Evolutionary conservation across 768 basidiomycete genomes (phyloP).

Genomic region (Leccinum ochraceum): DNA sequence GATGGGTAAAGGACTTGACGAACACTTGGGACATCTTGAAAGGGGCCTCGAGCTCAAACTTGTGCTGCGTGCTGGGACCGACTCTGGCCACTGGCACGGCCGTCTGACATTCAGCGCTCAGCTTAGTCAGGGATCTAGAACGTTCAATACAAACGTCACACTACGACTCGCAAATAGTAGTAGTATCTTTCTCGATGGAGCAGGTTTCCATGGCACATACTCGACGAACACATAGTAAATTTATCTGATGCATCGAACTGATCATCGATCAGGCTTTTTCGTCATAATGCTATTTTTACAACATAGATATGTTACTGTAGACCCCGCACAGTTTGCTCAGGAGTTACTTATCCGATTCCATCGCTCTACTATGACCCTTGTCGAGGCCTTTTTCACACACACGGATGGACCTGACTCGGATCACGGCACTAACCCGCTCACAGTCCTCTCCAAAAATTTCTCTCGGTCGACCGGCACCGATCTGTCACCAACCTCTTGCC

Average conservation of each 20-base stretch:
- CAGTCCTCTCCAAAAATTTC: neutral
- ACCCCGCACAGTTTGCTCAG: slow-evolving; percentile 4
- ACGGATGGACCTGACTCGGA: too few relatives aligned
- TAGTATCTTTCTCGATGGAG: neutral
- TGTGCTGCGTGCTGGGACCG: neutral
- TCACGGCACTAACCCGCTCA: too few relatives aligned
- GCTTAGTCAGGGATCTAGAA: slow-evolving; percentile 16
- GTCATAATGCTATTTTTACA: neutral
- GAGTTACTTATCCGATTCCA: too few relatives aligned
- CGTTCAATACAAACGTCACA: too few relatives aligned
- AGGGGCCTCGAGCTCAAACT: neutral
- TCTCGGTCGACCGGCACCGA: neutral
- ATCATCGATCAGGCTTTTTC: neutral
- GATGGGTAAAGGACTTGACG: slow-evolving; percentile 68
- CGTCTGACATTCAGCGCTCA: too few relatives aligned
- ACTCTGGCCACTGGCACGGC: neutral
- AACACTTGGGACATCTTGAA: slow-evolving; percentile 54
- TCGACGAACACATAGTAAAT: neutral
- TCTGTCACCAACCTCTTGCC: neutral
- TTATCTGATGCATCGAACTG: neutral
- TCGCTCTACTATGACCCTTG: too few relatives aligned
- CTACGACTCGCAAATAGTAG: too few relatives aligned
- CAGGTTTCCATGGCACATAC: neutral
- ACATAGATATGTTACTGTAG: neutral
- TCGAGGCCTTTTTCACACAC: too few relatives aligned